Percentiles rank a stretch among this genome's conserved stretches.
Conservation (phyloP, 1,284 basidiomycete genomes). For the Entoloma clypeatum region DNA sequence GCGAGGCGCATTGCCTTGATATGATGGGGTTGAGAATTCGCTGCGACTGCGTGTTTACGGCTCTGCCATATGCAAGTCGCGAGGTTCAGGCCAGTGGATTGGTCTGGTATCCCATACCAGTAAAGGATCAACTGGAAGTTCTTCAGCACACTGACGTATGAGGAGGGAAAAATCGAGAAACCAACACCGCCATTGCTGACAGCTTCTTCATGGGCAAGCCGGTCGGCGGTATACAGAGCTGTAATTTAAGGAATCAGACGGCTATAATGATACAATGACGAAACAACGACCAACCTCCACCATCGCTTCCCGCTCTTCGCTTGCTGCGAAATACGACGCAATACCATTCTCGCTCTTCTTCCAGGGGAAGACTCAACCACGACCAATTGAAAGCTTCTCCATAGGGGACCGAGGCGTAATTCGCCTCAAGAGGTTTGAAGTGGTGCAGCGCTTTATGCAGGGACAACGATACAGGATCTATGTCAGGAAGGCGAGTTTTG, state of each 20-base stretch:
- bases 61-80: conserved; percentile 97
- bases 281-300: conserved; percentile 48
- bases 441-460: conserved; percentile 81
- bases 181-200: conserved; percentile 78
- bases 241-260: conserved; percentile 8
- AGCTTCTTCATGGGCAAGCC: conserved; percentile 86
- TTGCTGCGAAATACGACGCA: conserved; percentile 85
- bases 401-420: conserved; percentile 69
- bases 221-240: conserved; percentile 85
- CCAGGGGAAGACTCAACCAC: conserved; percentile 60
- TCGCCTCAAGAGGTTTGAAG: conserved; percentile 58
- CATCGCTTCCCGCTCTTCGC: conserved; percentile 67
- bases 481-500: conserved; percentile 73
- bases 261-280: conserved; percentile 17
- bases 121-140: conserved; percentile 66
- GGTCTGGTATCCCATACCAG: conserved; percentile 88
- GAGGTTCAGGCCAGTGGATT: conserved; percentile 74
- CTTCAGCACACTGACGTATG: conserved; percentile 5
- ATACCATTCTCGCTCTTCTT: conserved; percentile 84
- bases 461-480: conserved; percentile 79
- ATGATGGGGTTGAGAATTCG: conserved; percentile 78
- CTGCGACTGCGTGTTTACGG: conserved; percentile 74
- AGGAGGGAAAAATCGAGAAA: conserved; percentile 14
- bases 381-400: conserved; percentile 83
- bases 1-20: conserved; percentile 80